Conservation (phyloP, 1,139 yeast species). For the Geotrichum klebahnii region DNA sequence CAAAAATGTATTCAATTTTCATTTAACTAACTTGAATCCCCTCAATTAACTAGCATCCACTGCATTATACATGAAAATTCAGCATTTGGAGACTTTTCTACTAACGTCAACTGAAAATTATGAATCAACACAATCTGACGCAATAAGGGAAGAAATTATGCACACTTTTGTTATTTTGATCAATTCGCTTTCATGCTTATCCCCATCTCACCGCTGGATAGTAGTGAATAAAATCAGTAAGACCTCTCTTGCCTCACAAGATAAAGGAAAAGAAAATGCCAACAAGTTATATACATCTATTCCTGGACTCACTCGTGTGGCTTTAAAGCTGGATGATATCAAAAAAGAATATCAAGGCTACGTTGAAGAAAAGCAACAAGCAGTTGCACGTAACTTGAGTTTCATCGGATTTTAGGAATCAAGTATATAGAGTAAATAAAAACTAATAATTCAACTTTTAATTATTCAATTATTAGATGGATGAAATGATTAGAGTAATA, state of each 20-base stretch:
- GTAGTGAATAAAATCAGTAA: conserved; percentile 18
- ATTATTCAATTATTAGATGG: too few species aligned
- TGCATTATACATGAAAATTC: conserved; percentile 28
- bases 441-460: too few species aligned
- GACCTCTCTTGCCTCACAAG: too few species aligned
- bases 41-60: conserved; percentile 26
- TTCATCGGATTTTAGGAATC: conserved; percentile 1
- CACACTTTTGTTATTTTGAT: conserved; percentile 30
- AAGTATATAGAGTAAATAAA: too few species aligned
- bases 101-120: conserved; percentile 11
- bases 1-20: too few species aligned
- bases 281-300: too few species aligned
- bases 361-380: not conserved
- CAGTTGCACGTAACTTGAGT: not conserved
- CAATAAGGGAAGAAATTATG: conserved; percentile 13
- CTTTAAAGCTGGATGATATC: conserved; percentile 11
- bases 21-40: too few species aligned
- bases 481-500: too few species aligned
- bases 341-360: conserved; percentile 6
- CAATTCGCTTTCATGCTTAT: conserved; percentile 34
- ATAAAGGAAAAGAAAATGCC: too few species aligned
- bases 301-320: conserved; percentile 11
- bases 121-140: too few species aligned
- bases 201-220: conserved; percentile 34
- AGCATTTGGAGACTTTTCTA: conserved; percentile 22